A percentile compares a stretch with the other conserved stretches of the same genome.
Conservation (phyloP, 306 rosid genomes). For the Echinosophora koreensis region DNA sequence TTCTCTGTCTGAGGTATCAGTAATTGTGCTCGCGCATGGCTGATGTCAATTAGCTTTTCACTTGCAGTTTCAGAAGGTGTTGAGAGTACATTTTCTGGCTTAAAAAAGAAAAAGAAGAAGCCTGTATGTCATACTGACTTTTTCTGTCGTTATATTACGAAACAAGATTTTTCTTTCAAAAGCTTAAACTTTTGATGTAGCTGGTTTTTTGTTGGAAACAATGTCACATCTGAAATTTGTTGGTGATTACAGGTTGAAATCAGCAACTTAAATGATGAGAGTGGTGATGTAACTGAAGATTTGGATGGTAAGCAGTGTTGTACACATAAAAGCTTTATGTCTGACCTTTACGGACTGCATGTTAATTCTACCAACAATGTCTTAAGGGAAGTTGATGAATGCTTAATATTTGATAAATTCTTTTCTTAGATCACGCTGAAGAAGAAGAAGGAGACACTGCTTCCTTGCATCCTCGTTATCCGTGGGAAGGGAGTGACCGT, state of each 20-base stretch:
- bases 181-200: neutral
- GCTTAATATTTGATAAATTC: conserved; percentile 20
- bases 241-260: conserved; percentile 71
- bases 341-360: conserved; percentile 19
- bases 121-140: conserved; percentile 58
- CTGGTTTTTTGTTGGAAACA: conserved; percentile 17
- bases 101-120: conserved; percentile 96
- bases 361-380: conserved; percentile 12
- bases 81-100: conserved; percentile 81
- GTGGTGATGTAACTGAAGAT: conserved; percentile 72
- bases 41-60: conserved; percentile 33
- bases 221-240: conserved; percentile 19
- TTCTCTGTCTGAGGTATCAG: neutral
- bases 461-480: conserved; percentile 59
- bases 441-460: conserved; percentile 71
- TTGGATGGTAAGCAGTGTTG: conserved; percentile 60
- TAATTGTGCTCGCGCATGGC: conserved; percentile 8
- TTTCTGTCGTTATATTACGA: neutral
- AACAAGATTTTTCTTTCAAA: neutral
- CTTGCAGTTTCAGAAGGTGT: conserved; percentile 85
- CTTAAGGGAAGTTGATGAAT: neutral
- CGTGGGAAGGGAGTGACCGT: conserved; percentile 96
- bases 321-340: conserved; percentile 3
- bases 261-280: conserved; percentile 70
- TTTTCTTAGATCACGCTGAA: conserved; percentile 60